Evolutionary conservation across 2,329 filamentous ascomycete species (phyloP).

Genomic region (Ophiostoma populinum): DNA sequence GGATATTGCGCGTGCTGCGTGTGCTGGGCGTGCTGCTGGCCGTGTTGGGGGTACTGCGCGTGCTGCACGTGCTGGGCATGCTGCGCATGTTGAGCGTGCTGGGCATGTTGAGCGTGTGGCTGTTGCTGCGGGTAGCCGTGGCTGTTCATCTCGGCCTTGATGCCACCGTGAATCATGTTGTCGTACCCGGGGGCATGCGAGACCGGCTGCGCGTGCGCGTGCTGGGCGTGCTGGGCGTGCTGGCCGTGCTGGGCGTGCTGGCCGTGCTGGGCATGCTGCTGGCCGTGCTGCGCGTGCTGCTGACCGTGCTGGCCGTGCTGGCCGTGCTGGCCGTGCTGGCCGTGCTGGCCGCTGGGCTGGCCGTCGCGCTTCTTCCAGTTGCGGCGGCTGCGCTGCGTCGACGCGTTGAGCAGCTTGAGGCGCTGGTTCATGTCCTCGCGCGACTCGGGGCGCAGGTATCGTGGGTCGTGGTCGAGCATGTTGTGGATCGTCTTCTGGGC

Average conservation of each 20-base stretch:
- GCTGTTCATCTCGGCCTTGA: constrained; percentile 5
- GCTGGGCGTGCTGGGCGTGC: neutral
- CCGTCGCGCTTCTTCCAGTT: constrained; percentile 6
- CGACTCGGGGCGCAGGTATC: constrained; percentile 36
- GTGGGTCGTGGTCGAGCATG: constrained; percentile 39
- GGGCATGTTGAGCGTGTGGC: neutral
- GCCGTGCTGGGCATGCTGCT: neutral
- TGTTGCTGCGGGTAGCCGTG: constrained; percentile 5
- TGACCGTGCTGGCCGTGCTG: neutral
- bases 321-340: neutral
- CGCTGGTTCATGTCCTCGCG: constrained; percentile 34
- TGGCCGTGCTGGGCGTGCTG: constrained; percentile 1
- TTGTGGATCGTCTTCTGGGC: constrained; percentile 39
- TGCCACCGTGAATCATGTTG: constrained; percentile 4
- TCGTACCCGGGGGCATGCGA: constrained; percentile 4
- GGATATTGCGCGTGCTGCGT: constrained; percentile 4
- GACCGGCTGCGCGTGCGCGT: constrained; percentile 1
- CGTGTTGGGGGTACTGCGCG: neutral
- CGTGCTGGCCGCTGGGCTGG: neutral
- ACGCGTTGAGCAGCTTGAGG: constrained; percentile 25
- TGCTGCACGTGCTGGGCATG: constrained; percentile 2
- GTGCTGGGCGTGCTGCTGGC: constrained; percentile 1
- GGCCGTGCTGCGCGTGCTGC: constrained; percentile 1
- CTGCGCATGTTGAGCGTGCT: constrained; percentile 7
- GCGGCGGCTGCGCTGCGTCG: constrained; percentile 18